Evolutionary conservation across 106 monocot genomes (phyloP), one percentile per base, ranked within the genome.

Genomic region (Amphibolis antarctica): DNA sequence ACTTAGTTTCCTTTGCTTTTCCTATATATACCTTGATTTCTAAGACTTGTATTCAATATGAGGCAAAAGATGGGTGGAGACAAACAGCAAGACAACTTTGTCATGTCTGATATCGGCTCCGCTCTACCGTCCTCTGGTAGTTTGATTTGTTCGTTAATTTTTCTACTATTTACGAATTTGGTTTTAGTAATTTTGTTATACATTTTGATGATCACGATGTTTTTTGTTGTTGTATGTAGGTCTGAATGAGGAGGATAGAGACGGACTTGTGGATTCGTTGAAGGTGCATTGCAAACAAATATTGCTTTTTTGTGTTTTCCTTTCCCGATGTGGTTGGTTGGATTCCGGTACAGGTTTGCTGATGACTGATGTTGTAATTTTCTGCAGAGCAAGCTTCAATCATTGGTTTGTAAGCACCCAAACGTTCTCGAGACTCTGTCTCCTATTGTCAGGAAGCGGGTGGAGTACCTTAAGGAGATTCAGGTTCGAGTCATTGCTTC

Each of bases 371-470:
- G 21, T 75, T 63, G 62, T 22, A 52, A n/a, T n/a, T 42, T n/a
- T 15, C 28, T 65, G 66, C 44, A 78, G 80, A 60, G 62, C 50
- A 85, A 85, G 68, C 65, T 85, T 23, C 71, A 75, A 65, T 71
- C 68, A 25, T 63, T 85, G 58, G 68, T 69, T 11, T 79, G 76
- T 26, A 47, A 69, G 59, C 59, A 68, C 25, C 12, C 66, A 0
- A 74, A 76, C 46, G 63, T 75, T 28, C 46, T 85, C 54, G 85
- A 81, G 61, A 66, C 46, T 0, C 58, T 93, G 30, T 45, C 77
- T 0, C 83, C 93, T 6, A 79, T 52, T 15, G 81, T 93, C 44
- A 75, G 78, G 72, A 93, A 89, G 83, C 93, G 93, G 0, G 89
- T 93, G 5, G 93, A 89, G 58, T 64, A 74, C 25, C 79, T 93